Evolutionary conservation across 2,329 filamentous ascomycete genomes (phyloP), one percentile per base, ranked within the genome.

Genomic region (Fusarium tanahbumbuense): DNA sequence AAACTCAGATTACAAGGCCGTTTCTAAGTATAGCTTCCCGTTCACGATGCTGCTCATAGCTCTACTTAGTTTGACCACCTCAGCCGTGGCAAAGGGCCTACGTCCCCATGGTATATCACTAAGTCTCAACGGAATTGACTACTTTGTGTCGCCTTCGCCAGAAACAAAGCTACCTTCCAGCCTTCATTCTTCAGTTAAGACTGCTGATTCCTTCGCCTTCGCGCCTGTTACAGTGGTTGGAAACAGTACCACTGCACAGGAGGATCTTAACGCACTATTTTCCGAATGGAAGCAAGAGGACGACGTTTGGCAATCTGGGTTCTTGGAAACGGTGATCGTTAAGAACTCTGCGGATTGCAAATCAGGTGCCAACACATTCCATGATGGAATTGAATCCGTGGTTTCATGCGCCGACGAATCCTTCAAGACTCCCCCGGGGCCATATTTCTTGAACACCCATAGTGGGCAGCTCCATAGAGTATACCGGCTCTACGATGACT

Each of bases 281-380:
- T 1, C 4, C 7, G 9, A 20, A 12, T 59, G 56, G 56, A 25
- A 23, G 0, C 23, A 45, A 20, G 20, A 23, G 7, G 56, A 59
- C 2, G 56, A 56, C 1, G 56, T 59, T 4, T 59, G 56, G 56
- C 56, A 56, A 20, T 16, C 40, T 30, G 23, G 12, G 1, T 59
- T 59, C 1, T 11, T 25, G 0, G 18, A 59, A 4, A 3, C 16
- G 6, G 50, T 59, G 3, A 16, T 59, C 0, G 10, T 59, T 2
- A 11, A 15, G 4, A 59, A 30, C 7, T n/a, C 50, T 0, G 9
- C 12, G 4, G 0, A 8, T 16, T 59, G 56, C 42, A 40, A 30
- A 45, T 20, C 56, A 7, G 18, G 12, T 3, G 13, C 3, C 7
- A 4, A 8, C 2, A 37, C 5, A 8, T 40, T 56, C 16, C 15